Conservation (phyloP, 2,329 filamentous ascomycete genomes). For the Beauveria brongniartii region DNA sequence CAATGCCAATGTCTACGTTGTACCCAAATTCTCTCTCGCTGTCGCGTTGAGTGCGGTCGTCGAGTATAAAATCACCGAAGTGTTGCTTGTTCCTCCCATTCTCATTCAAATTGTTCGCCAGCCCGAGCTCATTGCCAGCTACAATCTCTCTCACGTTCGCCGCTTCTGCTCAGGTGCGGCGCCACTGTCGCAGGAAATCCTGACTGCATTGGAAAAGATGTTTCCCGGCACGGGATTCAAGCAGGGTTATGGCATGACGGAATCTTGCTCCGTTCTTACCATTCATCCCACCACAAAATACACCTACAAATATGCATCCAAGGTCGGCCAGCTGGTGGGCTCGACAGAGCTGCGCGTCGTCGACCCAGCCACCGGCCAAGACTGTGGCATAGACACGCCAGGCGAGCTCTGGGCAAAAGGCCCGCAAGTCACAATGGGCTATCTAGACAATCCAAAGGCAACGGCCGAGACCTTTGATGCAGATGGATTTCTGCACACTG, state of each 20-base stretch:
- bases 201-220: slow-evolving; percentile 44
- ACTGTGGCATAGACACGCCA: slow-evolving; percentile 41
- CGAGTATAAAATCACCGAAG: slow-evolving; percentile 44
- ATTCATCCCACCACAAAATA: slow-evolving; percentile 49
- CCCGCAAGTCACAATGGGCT: slow-evolving; percentile 39
- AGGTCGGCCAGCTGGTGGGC: slow-evolving; percentile 47
- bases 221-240: slow-evolving; percentile 55
- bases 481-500: slow-evolving; percentile 52
- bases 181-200: slow-evolving; percentile 47
- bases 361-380: slow-evolving; percentile 35
- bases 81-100: slow-evolving; percentile 53
- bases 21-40: slow-evolving; percentile 55
- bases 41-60: slow-evolving; percentile 45
- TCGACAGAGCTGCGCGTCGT: slow-evolving; percentile 54
- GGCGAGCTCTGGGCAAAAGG: slow-evolving; percentile 38
- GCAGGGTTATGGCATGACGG: slow-evolving; percentile 59
- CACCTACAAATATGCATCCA: slow-evolving; percentile 48
- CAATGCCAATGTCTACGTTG: slow-evolving; percentile 59
- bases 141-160: slow-evolving; percentile 47
- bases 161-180: slow-evolving; percentile 55
- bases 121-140: slow-evolving; percentile 38
- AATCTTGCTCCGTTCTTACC: slow-evolving; percentile 55
- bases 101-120: slow-evolving; percentile 53
- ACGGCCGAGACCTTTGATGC: slow-evolving; percentile 42
- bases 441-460: slow-evolving; percentile 34